Evolutionary conservation across 2,329 filamentous ascomycete species (phyloP), one percentile per base, ranked within the genome.

Genomic region (Teratosphaeria destructans): DNA sequence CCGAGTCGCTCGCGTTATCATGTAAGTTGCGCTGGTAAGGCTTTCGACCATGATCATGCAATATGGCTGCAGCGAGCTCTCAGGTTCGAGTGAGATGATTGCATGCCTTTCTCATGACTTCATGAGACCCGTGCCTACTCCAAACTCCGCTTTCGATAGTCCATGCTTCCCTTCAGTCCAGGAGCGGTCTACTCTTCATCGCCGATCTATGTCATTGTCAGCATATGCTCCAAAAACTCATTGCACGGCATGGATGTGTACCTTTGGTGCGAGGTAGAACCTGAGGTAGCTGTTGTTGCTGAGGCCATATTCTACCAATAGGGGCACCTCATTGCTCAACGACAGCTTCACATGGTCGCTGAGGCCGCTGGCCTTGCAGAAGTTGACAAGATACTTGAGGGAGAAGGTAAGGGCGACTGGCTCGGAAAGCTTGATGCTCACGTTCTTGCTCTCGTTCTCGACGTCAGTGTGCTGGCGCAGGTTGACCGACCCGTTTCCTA

Each of bases 221-320:
- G 56, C 39, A 12, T 14, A 23, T n/a, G 14, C 6, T n/a, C 12
- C 52, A 23, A 39, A 23, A 8, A 32, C 3, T 1, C 26, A 3
- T 8, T 27, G 16, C 23, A 39, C 5, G 34, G n/a, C 14, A 12
- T 19, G 8, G 34, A 63, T 80, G 71, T 82, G 61, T 78, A 94
- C 94, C 91, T 99, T 99, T 66, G 94, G 94, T 65, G 94, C 94
- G 69, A 99, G 85, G 78, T 97, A 99, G 84, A 97, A 99, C 71
- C 93, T 85, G 77, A 99, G 78, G 76, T 94, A 94, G 76, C 90
- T 94, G 79, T 85, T 90, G 65, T 89, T 88, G 58, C 82, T 81
- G 62, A 96, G 78, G 59, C 79, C 81, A 77, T 97, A 99, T 80
- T 99, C 94, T 53, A 99, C 94, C 68, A 97, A 81, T 66, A 99